Base-by-base conservation (phyloP, 2,329 filamentous ascomycete species). In the Metarhizium humberi region DNA sequence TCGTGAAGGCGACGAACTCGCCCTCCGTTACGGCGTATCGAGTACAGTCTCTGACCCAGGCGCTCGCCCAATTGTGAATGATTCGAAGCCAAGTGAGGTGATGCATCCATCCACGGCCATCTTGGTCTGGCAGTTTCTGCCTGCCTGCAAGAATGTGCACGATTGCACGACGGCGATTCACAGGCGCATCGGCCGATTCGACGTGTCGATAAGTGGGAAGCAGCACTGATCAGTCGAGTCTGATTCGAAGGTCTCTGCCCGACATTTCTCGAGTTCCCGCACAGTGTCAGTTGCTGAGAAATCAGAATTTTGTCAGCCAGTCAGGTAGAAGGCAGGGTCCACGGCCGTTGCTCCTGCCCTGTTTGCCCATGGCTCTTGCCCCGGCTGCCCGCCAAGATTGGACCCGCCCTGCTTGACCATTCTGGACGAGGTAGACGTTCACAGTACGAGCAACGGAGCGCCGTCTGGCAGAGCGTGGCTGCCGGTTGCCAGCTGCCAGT, bases 301-400 rank as follows among this genome's bases (percentile, higher is more conserved):
- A 20, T 38, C 36, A 49, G 40, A 16, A 25, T 40, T 36, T 51
- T 42, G 51, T 52, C 54, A 52, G 49, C 36, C 42, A 51, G 53
- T 50, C 36, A 53, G 30, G 45, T 29, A 10, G 6, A 20, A 30
- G 42, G 47, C 47, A 52, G 25, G 16, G 20, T 48, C 47, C 40
- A 50, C 51, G 47, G 48, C 55, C 20, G 51, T 51, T 51, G 36
- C 32, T 40, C 36, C 56, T 47, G 52, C 34, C 56, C 53, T 49
- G 40, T 53, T 20, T 25, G n/a, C 36, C 25, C 32, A 30, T 42
- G 30, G 42, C 20, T 29, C 43, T 42, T 34, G 32, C 32, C 10
- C 32, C 8, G 38, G 46, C 34, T 18, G 38, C 36, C 8, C 34
- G 43, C 50, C 42, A 38, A n/a, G 3, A 29, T 36, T 30, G 36